These are phyloP conservation scores for Diaporthe ilicicola DNA, from an alignment of 2,329 filamentous ascomycete species.

Conservation along the genomic window DNA sequence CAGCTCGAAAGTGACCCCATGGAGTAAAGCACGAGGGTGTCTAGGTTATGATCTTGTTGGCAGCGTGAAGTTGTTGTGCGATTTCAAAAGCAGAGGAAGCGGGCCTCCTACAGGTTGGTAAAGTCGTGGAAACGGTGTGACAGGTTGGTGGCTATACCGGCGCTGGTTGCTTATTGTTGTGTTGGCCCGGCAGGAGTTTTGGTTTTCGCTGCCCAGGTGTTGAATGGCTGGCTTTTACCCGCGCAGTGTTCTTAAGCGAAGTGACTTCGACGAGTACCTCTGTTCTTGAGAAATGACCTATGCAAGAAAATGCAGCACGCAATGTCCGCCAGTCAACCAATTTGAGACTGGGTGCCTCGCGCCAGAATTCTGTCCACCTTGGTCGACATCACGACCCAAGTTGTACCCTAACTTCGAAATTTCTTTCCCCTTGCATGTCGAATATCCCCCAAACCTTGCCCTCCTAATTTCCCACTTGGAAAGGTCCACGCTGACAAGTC, in stretches of 20 bases:
- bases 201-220: background rate
- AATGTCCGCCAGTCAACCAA: background rate
- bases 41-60: too few relatives aligned
- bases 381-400: too few relatives aligned
- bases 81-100: background rate
- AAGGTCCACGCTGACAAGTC: too few relatives aligned
- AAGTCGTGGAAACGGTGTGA: too few relatives aligned
- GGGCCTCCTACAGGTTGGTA: background rate
- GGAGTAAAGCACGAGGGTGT: background rate
- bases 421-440: too few relatives aligned
- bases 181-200: slow-evolving; percentile 8
- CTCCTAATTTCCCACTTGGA: too few relatives aligned
- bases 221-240: background rate
- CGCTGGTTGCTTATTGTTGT: background rate
- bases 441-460: too few relatives aligned
- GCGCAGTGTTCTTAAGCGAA: background rate
- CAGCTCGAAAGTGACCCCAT: slow-evolving; percentile 5
- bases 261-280: background rate
- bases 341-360: background rate
- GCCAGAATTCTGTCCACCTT: too few relatives aligned
- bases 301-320: background rate
- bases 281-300: background rate
- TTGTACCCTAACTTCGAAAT: too few relatives aligned
- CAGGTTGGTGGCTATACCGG: background rate
- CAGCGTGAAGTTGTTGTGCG: background rate